These are phyloP conservation scores for Pythium dissotocum DNA, from an alignment of 352 stramenopile genomes.

Conservation along the genomic window DNA sequence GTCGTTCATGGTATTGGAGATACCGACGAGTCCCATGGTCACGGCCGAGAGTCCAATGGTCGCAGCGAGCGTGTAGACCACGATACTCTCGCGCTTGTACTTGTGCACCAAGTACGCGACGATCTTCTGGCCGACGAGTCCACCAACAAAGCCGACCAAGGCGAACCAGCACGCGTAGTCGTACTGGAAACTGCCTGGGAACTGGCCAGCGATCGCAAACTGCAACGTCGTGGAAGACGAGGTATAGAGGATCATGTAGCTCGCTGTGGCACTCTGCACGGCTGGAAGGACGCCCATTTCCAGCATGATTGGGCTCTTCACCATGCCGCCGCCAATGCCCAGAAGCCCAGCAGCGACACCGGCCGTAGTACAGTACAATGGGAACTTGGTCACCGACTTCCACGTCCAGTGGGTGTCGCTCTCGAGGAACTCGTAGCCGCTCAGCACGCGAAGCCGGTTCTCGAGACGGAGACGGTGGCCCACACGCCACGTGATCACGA, in stretches of 20 bases:
- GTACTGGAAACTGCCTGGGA: conserved; percentile 72
- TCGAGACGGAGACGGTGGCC: conserved; percentile 51
- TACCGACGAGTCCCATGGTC: conserved; percentile 68
- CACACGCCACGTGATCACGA: conserved; percentile 24
- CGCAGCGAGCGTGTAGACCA: conserved; percentile 69
- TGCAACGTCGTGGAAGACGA: conserved; percentile 93
- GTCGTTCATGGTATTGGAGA: conserved; percentile 57
- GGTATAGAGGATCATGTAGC: conserved; percentile 88
- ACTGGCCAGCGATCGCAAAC: conserved; percentile 82
- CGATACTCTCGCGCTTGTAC: conserved; percentile 82
- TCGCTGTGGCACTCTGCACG: conserved; percentile 91
- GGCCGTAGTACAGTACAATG: conserved; percentile 90
- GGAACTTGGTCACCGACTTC: conserved; percentile 89
- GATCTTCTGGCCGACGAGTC: conserved; percentile 66
- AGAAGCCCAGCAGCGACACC: conserved; percentile 95
- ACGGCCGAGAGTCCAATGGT: conserved; percentile 76
- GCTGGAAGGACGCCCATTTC: conserved; percentile 94
- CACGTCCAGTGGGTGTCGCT: conserved; percentile 95
- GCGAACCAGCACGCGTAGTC: conserved; percentile 93
- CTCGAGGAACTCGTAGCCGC: conserved; percentile 76
- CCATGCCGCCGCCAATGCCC: conserved; percentile 96
- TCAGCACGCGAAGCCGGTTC: conserved; percentile 62
- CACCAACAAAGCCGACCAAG: conserved; percentile 88
- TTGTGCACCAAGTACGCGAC: conserved; percentile 91
- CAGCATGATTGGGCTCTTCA: conserved; percentile 97